Conservation (phyloP, 2,329 filamentous ascomycete species). For the Fusarium sp. region DNA sequence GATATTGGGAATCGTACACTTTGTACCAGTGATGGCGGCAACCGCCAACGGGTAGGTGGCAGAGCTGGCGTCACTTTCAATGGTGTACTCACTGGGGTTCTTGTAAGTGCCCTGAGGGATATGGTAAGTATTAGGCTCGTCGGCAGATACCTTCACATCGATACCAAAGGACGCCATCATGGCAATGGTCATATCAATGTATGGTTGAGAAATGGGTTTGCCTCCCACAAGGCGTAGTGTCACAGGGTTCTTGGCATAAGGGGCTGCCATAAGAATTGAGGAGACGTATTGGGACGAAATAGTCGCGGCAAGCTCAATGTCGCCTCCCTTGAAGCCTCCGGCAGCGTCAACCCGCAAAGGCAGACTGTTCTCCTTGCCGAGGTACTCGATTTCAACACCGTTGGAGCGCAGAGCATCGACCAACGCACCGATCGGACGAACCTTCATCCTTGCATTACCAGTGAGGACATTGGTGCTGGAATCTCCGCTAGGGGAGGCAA, state of each 20-base stretch:
- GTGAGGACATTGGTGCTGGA: constrained; percentile 82
- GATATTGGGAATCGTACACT: constrained; percentile 96
- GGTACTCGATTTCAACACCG: constrained; percentile 88
- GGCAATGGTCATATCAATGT: constrained; percentile 98
- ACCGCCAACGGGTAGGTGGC: constrained; percentile 96
- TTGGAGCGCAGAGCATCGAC: constrained; percentile 92
- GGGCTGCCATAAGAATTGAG: constrained; percentile 95
- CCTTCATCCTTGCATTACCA: constrained; percentile 96
- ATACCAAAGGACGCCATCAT: constrained; percentile 98
- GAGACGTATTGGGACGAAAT: constrained; percentile 99
- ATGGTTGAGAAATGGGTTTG: constrained; percentile 95
- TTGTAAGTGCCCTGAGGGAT: constrained; percentile 88
- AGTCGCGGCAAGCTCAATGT: constrained; percentile 93
- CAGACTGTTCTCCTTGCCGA: constrained; percentile 86
- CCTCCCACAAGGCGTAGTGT: constrained; percentile 93
- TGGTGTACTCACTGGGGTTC: constrained; percentile 87
- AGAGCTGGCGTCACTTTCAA: constrained; percentile 98
- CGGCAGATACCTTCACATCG: constrained; percentile 80
- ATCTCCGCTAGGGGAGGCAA: constrained; percentile 78
- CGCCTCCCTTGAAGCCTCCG: constrained; percentile 85
- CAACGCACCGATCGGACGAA: constrained; percentile 91
- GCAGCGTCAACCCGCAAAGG: constrained; percentile 87
- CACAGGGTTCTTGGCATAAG: constrained; percentile 94
- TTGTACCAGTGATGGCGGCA: constrained; percentile 95
- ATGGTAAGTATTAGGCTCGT: constrained; percentile 91